Evolutionary conservation across 2,329 filamentous ascomycete species (phyloP).

Genomic region (Thyridium curvatum): DNA sequence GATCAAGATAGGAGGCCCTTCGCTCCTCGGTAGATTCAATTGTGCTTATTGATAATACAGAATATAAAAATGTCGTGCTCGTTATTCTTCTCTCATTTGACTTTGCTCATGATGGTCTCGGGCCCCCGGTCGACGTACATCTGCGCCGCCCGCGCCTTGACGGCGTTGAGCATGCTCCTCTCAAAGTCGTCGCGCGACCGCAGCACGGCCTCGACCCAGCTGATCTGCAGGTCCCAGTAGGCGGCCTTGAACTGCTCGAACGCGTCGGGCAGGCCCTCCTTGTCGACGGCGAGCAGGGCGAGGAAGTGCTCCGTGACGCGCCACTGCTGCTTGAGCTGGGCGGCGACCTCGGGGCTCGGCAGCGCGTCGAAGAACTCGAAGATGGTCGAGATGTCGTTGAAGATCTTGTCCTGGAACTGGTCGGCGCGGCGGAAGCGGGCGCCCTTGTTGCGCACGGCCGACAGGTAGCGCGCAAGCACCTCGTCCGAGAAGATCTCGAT

Average conservation of each 20-base stretch:
- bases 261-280: slow-evolving; percentile 63
- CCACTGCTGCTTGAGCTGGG: slow-evolving; percentile 85
- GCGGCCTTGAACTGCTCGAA: slow-evolving; percentile 78
- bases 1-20: too few relatives aligned
- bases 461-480: slow-evolving; percentile 79
- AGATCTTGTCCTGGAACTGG: slow-evolving; percentile 87
- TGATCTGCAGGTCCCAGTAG: slow-evolving; percentile 92
- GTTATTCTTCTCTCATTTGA: slow-evolving; percentile 66
- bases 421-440: slow-evolving; percentile 84
- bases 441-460: slow-evolving; percentile 78
- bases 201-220: slow-evolving; percentile 91
- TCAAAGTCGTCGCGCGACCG: slow-evolving; percentile 90
- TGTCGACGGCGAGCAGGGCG: slow-evolving; percentile 71
- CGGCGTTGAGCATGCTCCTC: slow-evolving; percentile 75
- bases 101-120: slow-evolving; percentile 92
- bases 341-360: slow-evolving; percentile 59
- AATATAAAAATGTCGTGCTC: too few relatives aligned
- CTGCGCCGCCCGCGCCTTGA: slow-evolving; percentile 85
- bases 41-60: too few relatives aligned
- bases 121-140: slow-evolving; percentile 72
- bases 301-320: slow-evolving; percentile 82
- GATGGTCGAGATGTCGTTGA: slow-evolving; percentile 83
- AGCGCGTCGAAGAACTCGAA: slow-evolving; percentile 82
- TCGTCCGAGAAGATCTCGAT: slow-evolving; percentile 91
- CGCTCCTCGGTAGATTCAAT: too few relatives aligned